A percentile compares a stretch with the other conserved stretches of the same genome.
phyloP scores from a whole-genome alignment of 331 rosid genomes.

The Cucumis variabilis region DNA sequence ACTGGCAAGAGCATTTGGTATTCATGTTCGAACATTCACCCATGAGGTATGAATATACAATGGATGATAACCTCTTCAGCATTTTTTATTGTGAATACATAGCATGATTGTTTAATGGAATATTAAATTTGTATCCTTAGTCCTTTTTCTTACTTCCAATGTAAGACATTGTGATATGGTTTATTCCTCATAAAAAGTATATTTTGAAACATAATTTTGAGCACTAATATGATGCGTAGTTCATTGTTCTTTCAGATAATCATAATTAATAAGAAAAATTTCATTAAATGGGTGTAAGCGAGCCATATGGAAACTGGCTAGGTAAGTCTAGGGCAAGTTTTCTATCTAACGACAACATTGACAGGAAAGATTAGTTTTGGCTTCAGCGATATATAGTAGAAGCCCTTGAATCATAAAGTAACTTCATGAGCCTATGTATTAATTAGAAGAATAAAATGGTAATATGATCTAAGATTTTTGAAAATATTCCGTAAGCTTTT shows the following conservation, averaged over 20 bases:
- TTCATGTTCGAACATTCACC: constrained; percentile 93
- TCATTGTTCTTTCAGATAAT: constrained; percentile 21
- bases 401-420: not conserved
- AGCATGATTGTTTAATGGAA: not conserved
- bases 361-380: not conserved
- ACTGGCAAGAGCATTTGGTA: constrained; percentile 98
- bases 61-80: constrained; percentile 5
- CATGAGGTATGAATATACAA: constrained; percentile 68
- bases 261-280: constrained; percentile 19
- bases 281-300: constrained; percentile 20
- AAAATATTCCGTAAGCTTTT: not conserved
- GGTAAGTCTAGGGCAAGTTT: constrained; percentile 12
- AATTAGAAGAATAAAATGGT: constrained; percentile 10
- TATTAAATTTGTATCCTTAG: not conserved
- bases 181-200: not conserved
- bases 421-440: not conserved
- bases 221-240: constrained; percentile 21
- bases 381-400: not conserved
- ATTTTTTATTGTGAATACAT: not conserved
- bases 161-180: not conserved
- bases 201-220: not conserved
- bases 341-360: constrained; percentile 19
- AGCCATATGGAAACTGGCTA: constrained; percentile 14
- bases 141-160: not conserved
- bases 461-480: not conserved